Evolutionary conservation across 352 stramenopile genomes (phyloP).

Genomic region (Pythium myriotylum): DNA sequence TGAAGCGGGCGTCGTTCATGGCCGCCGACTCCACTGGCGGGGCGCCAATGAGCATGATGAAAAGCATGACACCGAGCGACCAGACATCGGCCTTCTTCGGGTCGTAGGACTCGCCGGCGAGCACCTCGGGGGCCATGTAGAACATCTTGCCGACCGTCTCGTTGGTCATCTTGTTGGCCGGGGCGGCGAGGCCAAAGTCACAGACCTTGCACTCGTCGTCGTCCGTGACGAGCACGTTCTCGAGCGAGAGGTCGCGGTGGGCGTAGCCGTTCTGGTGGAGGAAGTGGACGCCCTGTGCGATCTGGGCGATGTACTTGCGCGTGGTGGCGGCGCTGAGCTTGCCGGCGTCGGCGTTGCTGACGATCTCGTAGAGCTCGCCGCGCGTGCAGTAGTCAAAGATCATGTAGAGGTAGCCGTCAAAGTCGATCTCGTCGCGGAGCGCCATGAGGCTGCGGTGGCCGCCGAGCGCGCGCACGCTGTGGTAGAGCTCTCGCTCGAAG

Average conservation of each 20-base stretch:
- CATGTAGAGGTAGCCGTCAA: constrained; percentile 80
- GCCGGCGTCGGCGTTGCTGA: constrained; percentile 54
- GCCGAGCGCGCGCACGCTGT: constrained; percentile 57
- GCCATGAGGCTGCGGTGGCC: constrained; percentile 68
- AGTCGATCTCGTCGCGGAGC: constrained; percentile 77
- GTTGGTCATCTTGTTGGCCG: constrained; percentile 39
- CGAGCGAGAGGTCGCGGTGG: constrained; percentile 82
- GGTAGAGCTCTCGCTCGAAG: constrained; percentile 74
- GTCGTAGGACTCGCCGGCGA: constrained; percentile 62
- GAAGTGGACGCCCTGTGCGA: constrained; percentile 71
- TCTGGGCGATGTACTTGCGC: constrained; percentile 67
- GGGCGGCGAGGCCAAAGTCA: constrained; percentile 76
- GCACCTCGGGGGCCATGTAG: constrained; percentile 86
- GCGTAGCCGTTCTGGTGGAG: constrained; percentile 76
- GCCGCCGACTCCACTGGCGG: constrained; percentile 68
- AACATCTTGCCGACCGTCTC: constrained; percentile 85
- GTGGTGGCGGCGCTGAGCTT: constrained; percentile 46
- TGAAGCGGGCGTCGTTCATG: constrained; percentile 58
- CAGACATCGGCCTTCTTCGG: constrained; percentile 82
- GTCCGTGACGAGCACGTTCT: constrained; percentile 81
- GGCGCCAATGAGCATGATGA: constrained; percentile 78
- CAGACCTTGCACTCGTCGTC: constrained; percentile 78
- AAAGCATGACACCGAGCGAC: constrained; percentile 87
- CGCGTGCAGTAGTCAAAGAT: constrained; percentile 73
- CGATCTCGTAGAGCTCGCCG: constrained; percentile 81